phyloP scores from a whole-genome alignment of 345 rosid species.

The Sisymbrium altissimum region DNA sequence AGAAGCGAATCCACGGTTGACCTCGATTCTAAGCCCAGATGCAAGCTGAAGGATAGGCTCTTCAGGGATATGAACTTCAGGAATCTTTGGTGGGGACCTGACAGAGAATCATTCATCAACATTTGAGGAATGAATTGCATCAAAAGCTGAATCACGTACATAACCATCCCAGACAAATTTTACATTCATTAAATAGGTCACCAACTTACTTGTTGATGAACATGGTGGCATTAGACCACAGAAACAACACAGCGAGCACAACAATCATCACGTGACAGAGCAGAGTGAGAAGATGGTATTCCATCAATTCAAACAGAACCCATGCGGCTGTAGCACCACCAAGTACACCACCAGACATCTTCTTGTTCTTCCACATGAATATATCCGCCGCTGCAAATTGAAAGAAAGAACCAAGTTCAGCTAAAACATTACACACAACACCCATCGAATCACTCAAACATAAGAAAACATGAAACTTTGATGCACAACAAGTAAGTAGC shows the following conservation, averaged over 20 bases:
- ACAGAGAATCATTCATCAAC: slow-evolving; percentile 27
- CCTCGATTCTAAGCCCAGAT: slow-evolving; percentile 65
- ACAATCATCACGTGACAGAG: slow-evolving; percentile 68
- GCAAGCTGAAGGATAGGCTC: slow-evolving; percentile 72
- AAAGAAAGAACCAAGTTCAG: not conserved
- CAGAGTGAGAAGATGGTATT: slow-evolving; percentile 74
- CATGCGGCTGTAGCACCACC: slow-evolving; percentile 80
- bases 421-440: not conserved
- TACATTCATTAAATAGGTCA: not conserved
- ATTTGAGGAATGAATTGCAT: slow-evolving; percentile 35
- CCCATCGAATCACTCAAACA: not conserved
- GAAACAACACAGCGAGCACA: slow-evolving; percentile 69
- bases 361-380: slow-evolving; percentile 94
- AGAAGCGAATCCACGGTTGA: slow-evolving; percentile 54
- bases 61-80: slow-evolving; percentile 74
- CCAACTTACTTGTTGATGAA: slow-evolving; percentile 80
- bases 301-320: slow-evolving; percentile 79
- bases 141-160: slow-evolving; percentile 17
- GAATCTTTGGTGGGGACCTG: slow-evolving; percentile 75
- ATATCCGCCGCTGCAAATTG: slow-evolving; percentile 75
- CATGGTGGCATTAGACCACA: slow-evolving; percentile 88
- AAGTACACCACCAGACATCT: slow-evolving; percentile 80
- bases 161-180: not conserved
- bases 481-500: not conserved
- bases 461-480: slow-evolving; percentile 2